Evolutionary conservation across 257 asterid genomes (phyloP), one percentile per base, ranked within the genome.

Genomic region (Asclepias syriaca): DNA sequence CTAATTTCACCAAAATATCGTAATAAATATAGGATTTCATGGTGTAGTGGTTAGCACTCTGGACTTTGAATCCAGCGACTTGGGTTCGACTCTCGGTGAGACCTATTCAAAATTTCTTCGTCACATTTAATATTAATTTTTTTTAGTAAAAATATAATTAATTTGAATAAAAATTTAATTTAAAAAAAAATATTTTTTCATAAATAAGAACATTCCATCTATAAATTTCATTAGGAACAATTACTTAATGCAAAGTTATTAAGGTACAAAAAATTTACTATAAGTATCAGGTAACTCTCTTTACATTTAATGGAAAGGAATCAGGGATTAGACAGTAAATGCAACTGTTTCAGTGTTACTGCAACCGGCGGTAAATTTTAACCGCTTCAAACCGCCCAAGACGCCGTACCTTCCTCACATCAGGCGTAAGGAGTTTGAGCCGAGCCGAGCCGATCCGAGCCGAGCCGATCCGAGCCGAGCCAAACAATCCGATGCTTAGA

Each of bases 61-160:
- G 96, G 92, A 93, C 97, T 93, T 93, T 93, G 98, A 93, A 93
- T 93, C 96, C 98, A 91, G 92, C 94, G 92, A 93, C 97, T 96
- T 91, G 96, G 96, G 97, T 88, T 93, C 89, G 95, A 91, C 94
- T 89, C 96, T 94, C 91, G 93, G 97, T 89, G 74, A 96, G 96
- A 91, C 97, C 96, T 88, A 34, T 24, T 24, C 0, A 24, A 24
- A 24, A 24, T 24, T 24, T 0, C 0, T 24, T 24, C 0, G 27
- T 24, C 27, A 24, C 27, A 24, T 24, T 24, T 24, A 24, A 24
- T 24, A 24, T 24, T 24, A 24, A 24, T 24, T 24, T 24, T 24
- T 24, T 24, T 24, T 24, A 24, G 27, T 24, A 0, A 24, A 24
- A 24, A 24, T 24, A 24, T 24, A 24, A 24, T 24, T 0, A 24